Evolutionary conservation across 768 basidiomycete genomes (phyloP).

Genomic region (Mycena venus): DNA sequence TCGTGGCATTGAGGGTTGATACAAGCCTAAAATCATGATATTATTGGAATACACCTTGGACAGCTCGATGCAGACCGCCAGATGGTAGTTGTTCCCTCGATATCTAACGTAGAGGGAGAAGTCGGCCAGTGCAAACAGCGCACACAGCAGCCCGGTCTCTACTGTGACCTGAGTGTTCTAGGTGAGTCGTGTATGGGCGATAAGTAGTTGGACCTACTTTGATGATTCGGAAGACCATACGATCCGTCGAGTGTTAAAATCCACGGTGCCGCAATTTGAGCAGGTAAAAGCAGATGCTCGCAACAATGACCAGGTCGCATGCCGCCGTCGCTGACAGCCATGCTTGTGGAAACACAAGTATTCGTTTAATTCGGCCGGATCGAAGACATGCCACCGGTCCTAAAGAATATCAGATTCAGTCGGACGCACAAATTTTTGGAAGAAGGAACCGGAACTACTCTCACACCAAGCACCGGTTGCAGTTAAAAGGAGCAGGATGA

Average conservation of each 20-base stretch:
- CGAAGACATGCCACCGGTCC: conserved; percentile 56
- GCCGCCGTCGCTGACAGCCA: conserved; percentile 39
- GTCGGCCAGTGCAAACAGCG: conserved; percentile 33
- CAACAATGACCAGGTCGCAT: conserved; percentile 39
- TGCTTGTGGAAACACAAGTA: conserved; percentile 19
- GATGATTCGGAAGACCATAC: conserved; percentile 21
- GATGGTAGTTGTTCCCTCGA: conserved; percentile 32
- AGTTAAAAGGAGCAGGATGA: conserved; percentile 8
- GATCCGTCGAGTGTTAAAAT: conserved; percentile 22
- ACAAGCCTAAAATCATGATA: conserved; percentile 7
- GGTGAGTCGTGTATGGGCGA: neutral
- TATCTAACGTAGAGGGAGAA: conserved; percentile 33
- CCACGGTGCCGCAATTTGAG: conserved; percentile 14
- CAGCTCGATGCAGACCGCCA: conserved; percentile 26
- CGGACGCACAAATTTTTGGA: too few species aligned
- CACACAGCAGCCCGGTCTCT: conserved; percentile 35
- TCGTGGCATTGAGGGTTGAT: neutral
- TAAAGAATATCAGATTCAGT: neutral
- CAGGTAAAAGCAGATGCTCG: conserved; percentile 37
- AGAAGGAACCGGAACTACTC: neutral
- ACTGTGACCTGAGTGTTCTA: conserved; percentile 27
- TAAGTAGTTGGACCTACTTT: neutral
- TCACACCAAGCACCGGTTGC: conserved; percentile 10
- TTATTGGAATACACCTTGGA: conserved; percentile 40
- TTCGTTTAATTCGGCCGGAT: conserved; percentile 78